Conservation (phyloP, 306 rosid species). For the Cicer arietinum region DNA sequence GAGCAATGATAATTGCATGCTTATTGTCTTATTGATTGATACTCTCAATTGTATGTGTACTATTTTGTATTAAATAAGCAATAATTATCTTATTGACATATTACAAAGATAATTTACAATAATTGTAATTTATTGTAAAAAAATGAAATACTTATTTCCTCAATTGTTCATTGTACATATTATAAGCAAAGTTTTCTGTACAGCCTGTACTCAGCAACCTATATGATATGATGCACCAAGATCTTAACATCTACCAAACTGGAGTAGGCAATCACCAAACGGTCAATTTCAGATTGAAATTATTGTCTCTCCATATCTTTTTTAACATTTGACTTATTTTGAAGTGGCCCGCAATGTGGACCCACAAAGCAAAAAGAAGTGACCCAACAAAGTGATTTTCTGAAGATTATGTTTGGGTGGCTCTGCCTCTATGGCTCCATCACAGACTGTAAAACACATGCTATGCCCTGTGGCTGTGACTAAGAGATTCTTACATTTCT, state of each 20-base stretch:
- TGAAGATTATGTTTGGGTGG: slow-evolving; percentile 34
- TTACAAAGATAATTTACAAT: background rate
- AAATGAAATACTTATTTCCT: slow-evolving; percentile 1
- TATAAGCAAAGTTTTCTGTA: background rate
- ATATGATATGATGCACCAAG: slow-evolving; percentile 17
- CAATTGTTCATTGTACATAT: background rate
- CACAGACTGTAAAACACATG: slow-evolving; percentile 25
- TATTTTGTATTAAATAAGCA: background rate
- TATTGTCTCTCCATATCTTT: slow-evolving; percentile 20
- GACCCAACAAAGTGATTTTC: slow-evolving; percentile 37
- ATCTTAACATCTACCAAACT: slow-evolving; percentile 9
- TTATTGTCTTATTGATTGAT: slow-evolving; percentile 19
- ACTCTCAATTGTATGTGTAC: background rate
- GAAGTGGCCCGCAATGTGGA: slow-evolving; percentile 32
- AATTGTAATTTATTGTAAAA: background rate
- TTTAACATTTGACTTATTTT: slow-evolving; percentile 22
- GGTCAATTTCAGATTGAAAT: slow-evolving; percentile 32
- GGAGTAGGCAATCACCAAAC: slow-evolving; percentile 20
- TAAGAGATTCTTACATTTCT: slow-evolving; percentile 13
- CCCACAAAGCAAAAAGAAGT: slow-evolving; percentile 18
- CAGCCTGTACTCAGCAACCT: slow-evolving; percentile 7
- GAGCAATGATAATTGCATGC: slow-evolving; percentile 27
- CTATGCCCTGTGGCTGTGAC: slow-evolving; percentile 13
- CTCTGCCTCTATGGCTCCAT: slow-evolving; percentile 14
- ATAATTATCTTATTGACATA: background rate